Conservation (phyloP, 148 eudicot genomes). For the Drosera capensis region DNA sequence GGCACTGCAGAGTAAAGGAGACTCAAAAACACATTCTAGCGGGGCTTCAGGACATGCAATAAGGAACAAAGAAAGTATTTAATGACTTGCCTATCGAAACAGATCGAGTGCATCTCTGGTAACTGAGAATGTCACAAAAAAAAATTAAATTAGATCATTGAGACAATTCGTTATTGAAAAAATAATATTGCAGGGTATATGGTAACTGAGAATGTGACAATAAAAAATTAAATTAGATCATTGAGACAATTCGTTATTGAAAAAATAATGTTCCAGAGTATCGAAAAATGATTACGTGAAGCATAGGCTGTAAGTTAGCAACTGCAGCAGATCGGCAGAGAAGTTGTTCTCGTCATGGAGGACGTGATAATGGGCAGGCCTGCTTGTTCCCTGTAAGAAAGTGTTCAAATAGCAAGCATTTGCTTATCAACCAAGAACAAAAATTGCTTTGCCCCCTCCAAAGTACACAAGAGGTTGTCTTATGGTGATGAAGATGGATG, state of each 20-base stretch:
- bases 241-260: neutral
- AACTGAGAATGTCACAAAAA: slow-evolving; percentile 20
- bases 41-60: neutral
- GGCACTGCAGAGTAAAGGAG: slow-evolving; percentile 37
- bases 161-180: neutral
- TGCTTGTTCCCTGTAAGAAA: slow-evolving; percentile 50
- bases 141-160: neutral
- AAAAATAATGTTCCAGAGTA: neutral
- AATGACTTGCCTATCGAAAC: slow-evolving; percentile 57
- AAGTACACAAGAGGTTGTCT: neutral
- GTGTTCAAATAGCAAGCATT: neutral
- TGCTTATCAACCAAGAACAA: too few species aligned
- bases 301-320: slow-evolving; percentile 43
- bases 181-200: neutral
- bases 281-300: slow-evolving; percentile 35
- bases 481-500: too few species aligned
- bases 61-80: neutral
- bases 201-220: neutral
- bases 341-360: slow-evolving; percentile 53
- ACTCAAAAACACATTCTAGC: neutral
- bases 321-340: slow-evolving; percentile 44
- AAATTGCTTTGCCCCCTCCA: neutral
- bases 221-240: neutral
- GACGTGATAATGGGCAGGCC: slow-evolving; percentile 74
- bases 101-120: slow-evolving; percentile 77